These are phyloP conservation scores for Daldinia sp. DNA, from an alignment of 2,329 filamentous ascomycete genomes.

Conservation along the genomic window DNA sequence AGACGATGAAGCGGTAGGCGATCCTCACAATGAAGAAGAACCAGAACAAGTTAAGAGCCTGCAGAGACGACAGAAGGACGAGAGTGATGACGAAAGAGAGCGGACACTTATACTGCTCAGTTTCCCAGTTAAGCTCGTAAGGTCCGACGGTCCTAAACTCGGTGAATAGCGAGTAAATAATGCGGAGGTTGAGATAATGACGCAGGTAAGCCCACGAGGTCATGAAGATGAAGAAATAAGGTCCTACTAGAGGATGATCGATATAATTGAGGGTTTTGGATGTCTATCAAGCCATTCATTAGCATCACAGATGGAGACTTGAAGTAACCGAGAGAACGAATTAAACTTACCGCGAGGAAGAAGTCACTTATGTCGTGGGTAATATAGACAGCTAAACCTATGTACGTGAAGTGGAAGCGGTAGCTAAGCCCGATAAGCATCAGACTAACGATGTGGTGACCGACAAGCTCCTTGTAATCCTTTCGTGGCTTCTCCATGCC, in stretches of 20 bases:
- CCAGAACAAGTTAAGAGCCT: conserved; percentile 85
- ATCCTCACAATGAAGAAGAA: conserved; percentile 82
- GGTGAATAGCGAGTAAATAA: conserved; percentile 80
- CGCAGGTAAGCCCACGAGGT: conserved; percentile 88
- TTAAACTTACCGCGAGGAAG: conserved; percentile 82
- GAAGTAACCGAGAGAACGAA: neutral
- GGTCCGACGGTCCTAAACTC: conserved; percentile 81
- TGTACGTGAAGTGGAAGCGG: conserved; percentile 96
- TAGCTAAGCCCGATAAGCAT: conserved; percentile 88
- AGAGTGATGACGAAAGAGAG: conserved; percentile 77
- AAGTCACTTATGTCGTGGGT: conserved; percentile 96
- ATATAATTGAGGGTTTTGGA: conserved; percentile 95
- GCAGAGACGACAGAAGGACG: conserved; percentile 72
- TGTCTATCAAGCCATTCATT: conserved; percentile 64
- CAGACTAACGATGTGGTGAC: conserved; percentile 91
- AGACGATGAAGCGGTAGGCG: conserved; percentile 75
- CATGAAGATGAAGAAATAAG: conserved; percentile 88
- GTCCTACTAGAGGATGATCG: conserved; percentile 79
- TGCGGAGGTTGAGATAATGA: conserved; percentile 84
- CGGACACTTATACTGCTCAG: conserved; percentile 81
- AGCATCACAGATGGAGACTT: conserved; percentile 32
- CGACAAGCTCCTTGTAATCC: conserved; percentile 93
- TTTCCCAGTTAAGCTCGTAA: conserved; percentile 81
- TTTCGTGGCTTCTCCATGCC: conserved; percentile 94
- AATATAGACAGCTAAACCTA: conserved; percentile 92